Conservation (phyloP, 805 yeast genomes). For the Phaffomyces antillensis region DNA sequence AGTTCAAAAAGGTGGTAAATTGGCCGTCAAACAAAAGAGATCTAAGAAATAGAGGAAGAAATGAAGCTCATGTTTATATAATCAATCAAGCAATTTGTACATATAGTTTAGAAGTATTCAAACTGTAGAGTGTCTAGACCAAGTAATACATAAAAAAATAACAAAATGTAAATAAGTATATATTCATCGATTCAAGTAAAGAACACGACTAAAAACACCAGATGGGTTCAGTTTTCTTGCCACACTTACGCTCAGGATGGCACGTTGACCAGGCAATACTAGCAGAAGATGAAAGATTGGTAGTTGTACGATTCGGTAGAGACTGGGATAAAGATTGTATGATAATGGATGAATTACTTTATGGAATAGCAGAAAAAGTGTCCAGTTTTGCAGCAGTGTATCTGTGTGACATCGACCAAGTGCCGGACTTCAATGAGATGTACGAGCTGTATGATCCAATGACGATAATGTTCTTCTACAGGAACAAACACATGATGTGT, state of each 20-base stretch:
- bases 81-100: background rate
- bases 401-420: constrained; percentile 81
- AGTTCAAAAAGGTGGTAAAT: constrained; percentile 49
- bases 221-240: constrained; percentile 79
- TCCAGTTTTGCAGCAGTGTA: constrained; percentile 84
- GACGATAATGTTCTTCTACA: constrained; percentile 87
- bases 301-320: constrained; percentile 82
- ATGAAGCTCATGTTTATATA: background rate
- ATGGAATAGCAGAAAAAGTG: constrained; percentile 72
- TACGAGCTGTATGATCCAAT: constrained; percentile 86
- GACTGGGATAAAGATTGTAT: constrained; percentile 73
- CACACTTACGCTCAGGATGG: constrained; percentile 83
- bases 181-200: background rate
- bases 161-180: too few relatives aligned
- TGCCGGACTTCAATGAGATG: constrained; percentile 85
- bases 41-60: constrained; percentile 26
- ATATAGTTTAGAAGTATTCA: background rate
- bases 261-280: constrained; percentile 97
- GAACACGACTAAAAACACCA: background rate
- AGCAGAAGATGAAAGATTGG: constrained; percentile 85
- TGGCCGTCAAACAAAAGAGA: constrained; percentile 38
- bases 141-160: background rate
- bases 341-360: constrained; percentile 84
- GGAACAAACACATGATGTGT: constrained; percentile 96
- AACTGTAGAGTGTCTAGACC: background rate